Conservation (phyloP, 805 yeast genomes). For the Yarrowia osloensis region DNA sequence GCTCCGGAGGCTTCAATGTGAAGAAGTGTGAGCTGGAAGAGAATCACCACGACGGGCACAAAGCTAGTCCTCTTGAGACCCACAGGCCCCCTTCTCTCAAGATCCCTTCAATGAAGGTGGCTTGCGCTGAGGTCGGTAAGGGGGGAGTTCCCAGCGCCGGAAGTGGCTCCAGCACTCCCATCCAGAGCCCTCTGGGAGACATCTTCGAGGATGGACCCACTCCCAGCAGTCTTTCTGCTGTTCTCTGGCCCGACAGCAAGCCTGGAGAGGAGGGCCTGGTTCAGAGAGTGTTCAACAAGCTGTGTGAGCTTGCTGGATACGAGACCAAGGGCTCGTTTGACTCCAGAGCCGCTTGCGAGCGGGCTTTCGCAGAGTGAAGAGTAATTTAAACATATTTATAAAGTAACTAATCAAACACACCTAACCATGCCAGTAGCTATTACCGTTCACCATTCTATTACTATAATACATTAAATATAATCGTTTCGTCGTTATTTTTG, state of each 20-base stretch:
- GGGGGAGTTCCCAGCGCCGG: neutral
- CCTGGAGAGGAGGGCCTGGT: constrained; percentile 8
- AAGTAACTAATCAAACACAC: too few relatives aligned
- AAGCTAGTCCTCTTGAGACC: neutral
- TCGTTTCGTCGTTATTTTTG: constrained; percentile 23
- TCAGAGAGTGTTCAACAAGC: neutral
- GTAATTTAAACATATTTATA: neutral
- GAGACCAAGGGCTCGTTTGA: neutral
- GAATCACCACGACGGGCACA: neutral
- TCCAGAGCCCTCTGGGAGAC: constrained; percentile 3
- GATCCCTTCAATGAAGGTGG: neutral
- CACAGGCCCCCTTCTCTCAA: constrained; percentile 15
- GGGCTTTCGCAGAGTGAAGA: neutral
- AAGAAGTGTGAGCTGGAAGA: neutral
- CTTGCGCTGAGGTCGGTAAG: constrained; percentile 1
- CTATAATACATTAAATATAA: constrained; percentile 28
- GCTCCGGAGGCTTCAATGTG: neutral
- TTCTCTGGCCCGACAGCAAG: constrained; percentile 4
- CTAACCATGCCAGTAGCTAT: too few relatives aligned
- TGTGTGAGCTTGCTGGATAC: constrained; percentile 9
- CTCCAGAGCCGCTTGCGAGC: neutral
- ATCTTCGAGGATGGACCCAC: constrained; percentile 16
- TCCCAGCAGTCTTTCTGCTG: neutral
- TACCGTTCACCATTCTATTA: constrained; percentile 20
- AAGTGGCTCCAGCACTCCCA: neutral